Evolutionary conservation across 2,329 filamentous ascomycete species (phyloP), one percentile per base, ranked within the genome.

Genomic region (Arthrobotrys musiformis): DNA sequence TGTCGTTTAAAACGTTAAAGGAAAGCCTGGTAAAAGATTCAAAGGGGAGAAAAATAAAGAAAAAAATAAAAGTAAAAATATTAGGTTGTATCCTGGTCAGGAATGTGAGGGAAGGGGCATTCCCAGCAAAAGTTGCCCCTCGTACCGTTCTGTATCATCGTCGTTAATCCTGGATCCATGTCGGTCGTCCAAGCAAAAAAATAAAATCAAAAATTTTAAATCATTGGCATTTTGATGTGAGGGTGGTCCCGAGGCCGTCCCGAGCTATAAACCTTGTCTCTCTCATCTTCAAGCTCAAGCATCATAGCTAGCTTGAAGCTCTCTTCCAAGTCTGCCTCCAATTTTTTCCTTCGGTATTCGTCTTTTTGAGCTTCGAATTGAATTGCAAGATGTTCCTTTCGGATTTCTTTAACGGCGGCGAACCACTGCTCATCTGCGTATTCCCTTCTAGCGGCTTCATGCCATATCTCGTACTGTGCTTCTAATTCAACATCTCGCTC

Each of bases 361-460:
- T 76, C 72, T 19, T 76, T 76, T n/a, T 76, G 72, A 6, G 72
- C 72, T 60, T 76, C 72, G n/a, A 76, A 76, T 44, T 76, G 72
- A 28, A 76, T 76, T 2, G 72, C 72, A 2, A 76, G 50, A 24
- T 76, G 72, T 19, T 76, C 72, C 60, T 76, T 76, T 30, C 72
- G 72, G 17, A 76, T 76, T 42, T 76, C 72, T 28, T 62, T 69
- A 42, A 76, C 72, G 0, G 72, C 72, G 8, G 64, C 72, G 22
- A 76, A 76, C 72, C 72, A 76, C n/a, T 76, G 60, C 26, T 76
- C 72, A 15, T 76, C 72, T 9, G 72, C 72, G 56, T 76, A 76
- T 44, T 76, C 72, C 48, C 72, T 46, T 40, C 72, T 60, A 2
- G 72, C 64, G 1, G 72, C 72, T 44, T 76, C 72, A 24, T 70